These are phyloP conservation scores for Kalmanozyma brasiliensis DNA, from an alignment of 1,284 basidiomycete species.

Conservation along the genomic window DNA sequence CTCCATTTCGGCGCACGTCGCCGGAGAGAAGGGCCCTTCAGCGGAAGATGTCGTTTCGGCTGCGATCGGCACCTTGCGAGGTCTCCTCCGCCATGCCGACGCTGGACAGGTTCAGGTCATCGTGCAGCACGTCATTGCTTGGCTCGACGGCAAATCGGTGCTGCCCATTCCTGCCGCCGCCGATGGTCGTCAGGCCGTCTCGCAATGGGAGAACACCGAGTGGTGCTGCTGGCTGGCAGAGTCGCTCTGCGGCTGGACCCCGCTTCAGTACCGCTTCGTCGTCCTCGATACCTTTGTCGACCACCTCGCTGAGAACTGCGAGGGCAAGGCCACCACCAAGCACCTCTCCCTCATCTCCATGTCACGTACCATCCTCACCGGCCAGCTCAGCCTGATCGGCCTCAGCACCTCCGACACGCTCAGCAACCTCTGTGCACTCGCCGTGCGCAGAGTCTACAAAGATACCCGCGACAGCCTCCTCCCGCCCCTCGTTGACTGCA, in stretches of 20 bases:
- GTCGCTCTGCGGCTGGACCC: constrained; percentile 82
- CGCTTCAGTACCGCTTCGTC: constrained; percentile 90
- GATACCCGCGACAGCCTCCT: constrained; percentile 74
- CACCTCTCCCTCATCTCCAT: constrained; percentile 81
- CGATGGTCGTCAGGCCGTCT: constrained; percentile 26
- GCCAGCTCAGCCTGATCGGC: constrained; percentile 84
- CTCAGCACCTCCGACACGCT: constrained; percentile 90
- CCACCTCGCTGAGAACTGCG: constrained; percentile 77
- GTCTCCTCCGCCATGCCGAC: constrained; percentile 80
- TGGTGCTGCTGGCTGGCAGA: constrained; percentile 86
- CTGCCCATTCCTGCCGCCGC: constrained; percentile 19
- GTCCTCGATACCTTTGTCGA: constrained; percentile 88
- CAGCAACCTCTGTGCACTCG: constrained; percentile 73
- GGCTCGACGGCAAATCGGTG: constrained; percentile 55
- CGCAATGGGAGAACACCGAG: constrained; percentile 78
- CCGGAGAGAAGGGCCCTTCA: constrained; percentile 86
- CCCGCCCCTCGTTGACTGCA: constrained; percentile 79
- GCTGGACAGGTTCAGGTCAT: constrained; percentile 77
- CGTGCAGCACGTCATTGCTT: constrained; percentile 75
- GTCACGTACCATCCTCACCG: constrained; percentile 82
- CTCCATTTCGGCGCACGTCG: constrained; percentile 85
- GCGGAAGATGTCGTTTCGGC: constrained; percentile 79
- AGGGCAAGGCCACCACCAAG: constrained; percentile 73
- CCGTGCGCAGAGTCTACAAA: constrained; percentile 76
- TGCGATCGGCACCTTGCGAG: constrained; percentile 78